Evolutionary conservation across 192 early-diverging fungal species (phyloP).

Genomic region (Coemansia umbellata): DNA sequence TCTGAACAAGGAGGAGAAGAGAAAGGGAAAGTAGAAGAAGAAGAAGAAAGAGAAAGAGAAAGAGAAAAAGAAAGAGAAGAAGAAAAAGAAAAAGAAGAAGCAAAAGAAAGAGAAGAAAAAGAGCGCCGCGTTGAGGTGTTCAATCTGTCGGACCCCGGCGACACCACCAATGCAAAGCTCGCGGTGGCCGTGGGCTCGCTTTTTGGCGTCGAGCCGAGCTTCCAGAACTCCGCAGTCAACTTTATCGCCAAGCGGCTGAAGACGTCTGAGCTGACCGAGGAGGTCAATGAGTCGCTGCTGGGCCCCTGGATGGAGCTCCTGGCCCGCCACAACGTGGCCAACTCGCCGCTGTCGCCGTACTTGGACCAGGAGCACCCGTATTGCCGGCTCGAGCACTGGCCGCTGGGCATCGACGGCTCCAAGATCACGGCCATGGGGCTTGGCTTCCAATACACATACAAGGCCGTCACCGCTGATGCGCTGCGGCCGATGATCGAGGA

Average conservation of each 20-base stretch:
- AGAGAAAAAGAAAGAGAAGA: too few species aligned
- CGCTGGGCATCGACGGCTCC: slow-evolving; percentile 78
- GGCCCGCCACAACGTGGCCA: slow-evolving; percentile 61
- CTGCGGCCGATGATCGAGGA: slow-evolving; percentile 73
- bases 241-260: slow-evolving; percentile 59
- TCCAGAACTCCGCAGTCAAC: slow-evolving; percentile 38
- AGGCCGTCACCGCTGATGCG: slow-evolving; percentile 61
- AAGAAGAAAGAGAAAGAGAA: too few species aligned
- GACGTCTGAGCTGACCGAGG: slow-evolving; percentile 80
- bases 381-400: slow-evolving; percentile 60
- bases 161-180: slow-evolving; percentile 65
- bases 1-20: not conserved
- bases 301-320: slow-evolving; percentile 89
- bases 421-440: slow-evolving; percentile 72
- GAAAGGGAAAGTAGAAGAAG: too few species aligned
- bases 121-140: slow-evolving; percentile 49
- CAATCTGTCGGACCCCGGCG: slow-evolving; percentile 82
- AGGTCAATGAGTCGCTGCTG: slow-evolving; percentile 90
- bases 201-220: slow-evolving; percentile 26
- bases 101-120: not conserved
- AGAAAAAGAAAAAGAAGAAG: too few species aligned
- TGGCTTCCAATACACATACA: slow-evolving; percentile 56
- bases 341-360: slow-evolving; percentile 90
- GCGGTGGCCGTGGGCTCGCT: slow-evolving; percentile 23
- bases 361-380: slow-evolving; percentile 87